Evolutionary conservation across 2,329 filamentous ascomycete genomes (phyloP), one percentile per base, ranked within the genome.

Genomic region (Phaeoacremonium minimum): DNA sequence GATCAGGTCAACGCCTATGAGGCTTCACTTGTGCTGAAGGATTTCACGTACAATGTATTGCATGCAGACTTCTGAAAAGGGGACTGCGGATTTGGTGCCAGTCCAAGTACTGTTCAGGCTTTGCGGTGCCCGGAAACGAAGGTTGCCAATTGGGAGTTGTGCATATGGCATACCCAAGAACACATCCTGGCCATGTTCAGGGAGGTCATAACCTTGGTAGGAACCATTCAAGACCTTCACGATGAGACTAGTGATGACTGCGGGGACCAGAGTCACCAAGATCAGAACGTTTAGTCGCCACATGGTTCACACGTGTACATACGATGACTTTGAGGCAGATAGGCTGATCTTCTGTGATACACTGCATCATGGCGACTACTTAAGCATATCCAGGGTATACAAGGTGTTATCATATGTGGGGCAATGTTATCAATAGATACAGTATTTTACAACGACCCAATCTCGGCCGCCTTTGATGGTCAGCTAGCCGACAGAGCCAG

Each of bases 71-170:
- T 26, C 22, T 9, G 22, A 26, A n/a, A 9, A 26, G n/a, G 22
- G 9, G 9, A 26, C 22, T 26, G 22, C 22, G n/a, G 22, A n/a
- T 26, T 3, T 26, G 22, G 48, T 42, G 6, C 51, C 66, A 4
- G 56, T 42, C 66, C 67, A 75, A 2, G 60, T 57, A 15, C 51
- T 49, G 42, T 77, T 69, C 17, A 50, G 36, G 2, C 39, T 33
- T 36, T 38, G 37, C 5, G 37, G 32, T 15, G 37, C 30, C 13
- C 32, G 28, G 18, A 38, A 32, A 7, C 37, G 37, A 11, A 38
- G 37, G 7, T 20, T 17, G 8, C 36, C 36, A 13, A 34, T 31
- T n/a, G 36, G 36, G 12, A 31, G 36, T 7, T 38, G 36, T 12
- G 36, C 36, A 16, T 28, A 38, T 3, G 32, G 36, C 6, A 38